Base-by-base conservation (phyloP, 2,329 filamentous ascomycete species). In the Apiospora phragmitis region DNA sequence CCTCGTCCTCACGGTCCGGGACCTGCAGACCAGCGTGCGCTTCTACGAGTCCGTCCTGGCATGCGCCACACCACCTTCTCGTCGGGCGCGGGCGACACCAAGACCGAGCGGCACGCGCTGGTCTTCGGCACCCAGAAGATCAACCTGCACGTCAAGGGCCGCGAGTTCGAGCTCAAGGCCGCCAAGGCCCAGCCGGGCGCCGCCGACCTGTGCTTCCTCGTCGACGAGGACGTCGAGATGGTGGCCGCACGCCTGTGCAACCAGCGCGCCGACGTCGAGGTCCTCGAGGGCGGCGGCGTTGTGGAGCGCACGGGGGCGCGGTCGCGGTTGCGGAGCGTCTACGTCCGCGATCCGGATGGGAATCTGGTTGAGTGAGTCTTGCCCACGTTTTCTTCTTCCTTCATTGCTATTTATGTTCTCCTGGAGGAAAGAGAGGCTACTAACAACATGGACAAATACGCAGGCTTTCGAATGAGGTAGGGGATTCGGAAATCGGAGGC, bases 161-260 rank as follows among this genome's bases (percentile, higher is more conserved):
- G 83, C 18, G 88, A 91, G 71, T 90, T 90, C 73, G 87, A 89
- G 71, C 89, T 89, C 3, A 90, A 90, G 75, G 89, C 89, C 0
- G 76, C 76, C 4, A 82, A 79, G 14, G 87, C 88, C 0, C 80
- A 86, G 69, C 86, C 87, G 0, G 89, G 89, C 0, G 89, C 86
- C 14, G 88, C 85, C 14, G 89, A 91, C 76, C 71, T 91, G 43
- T 91, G 89, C 75, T 91, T 91, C 70, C 76, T 91, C 38, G 84
- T 89, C 0, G 80, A 87, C 7, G 83, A 86, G 11, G 80, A 83
- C 6, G 82, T 91, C 3, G 82, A 85, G 2, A 78, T 81, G 0
- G 82, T 90, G 4, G 76, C 85, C n/a, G 71, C 77, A 5, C 76
- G 75, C 1, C 81, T 88, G 68, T 76, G 82, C 18, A 79, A 76